phyloP scores from a whole-genome alignment of 2,329 filamentous ascomycete genomes.

The Penicillium sp. region DNA sequence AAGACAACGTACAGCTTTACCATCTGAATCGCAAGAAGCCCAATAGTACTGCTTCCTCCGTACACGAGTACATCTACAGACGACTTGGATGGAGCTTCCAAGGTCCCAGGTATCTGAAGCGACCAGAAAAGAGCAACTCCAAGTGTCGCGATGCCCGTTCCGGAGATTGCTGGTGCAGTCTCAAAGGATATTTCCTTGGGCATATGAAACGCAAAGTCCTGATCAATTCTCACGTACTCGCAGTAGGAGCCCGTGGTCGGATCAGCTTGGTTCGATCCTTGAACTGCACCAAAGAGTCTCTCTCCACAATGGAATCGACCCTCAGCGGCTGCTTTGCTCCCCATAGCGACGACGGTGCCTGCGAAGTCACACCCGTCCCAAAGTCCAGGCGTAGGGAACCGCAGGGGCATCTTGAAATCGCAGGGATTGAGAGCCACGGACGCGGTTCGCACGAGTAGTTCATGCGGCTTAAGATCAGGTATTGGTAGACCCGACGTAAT shows the following conservation, averaged over 20 bases:
- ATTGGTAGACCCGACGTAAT: conserved; percentile 18
- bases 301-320: conserved; percentile 35
- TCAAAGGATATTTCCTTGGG: conserved; percentile 13
- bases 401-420: conserved; percentile 30
- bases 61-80: conserved; percentile 23
- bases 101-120: conserved; percentile 20
- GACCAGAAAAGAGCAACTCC: conserved; percentile 29
- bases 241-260: conserved; percentile 25
- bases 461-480: conserved; percentile 14
- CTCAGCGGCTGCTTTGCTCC: conserved; percentile 13
- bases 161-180: conserved; percentile 17
- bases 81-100: conserved; percentile 11
- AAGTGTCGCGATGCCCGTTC: conserved; percentile 26
- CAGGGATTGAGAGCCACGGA: conserved; percentile 39
- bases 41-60: conserved; percentile 26
- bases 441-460: conserved; percentile 24
- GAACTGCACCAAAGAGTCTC: conserved; percentile 39
- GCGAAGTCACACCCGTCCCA: conserved; percentile 35
- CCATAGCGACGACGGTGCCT: conserved; percentile 29
- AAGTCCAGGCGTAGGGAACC: conserved; percentile 23
- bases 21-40: conserved; percentile 27
- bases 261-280: conserved; percentile 32
- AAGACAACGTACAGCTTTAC: conserved; percentile 21
- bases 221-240: conserved; percentile 20
- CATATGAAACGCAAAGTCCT: conserved; percentile 22